Evolutionary conservation across 2,329 filamentous ascomycete species (phyloP).

Genomic region (Emmonsiellopsis sp.): DNA sequence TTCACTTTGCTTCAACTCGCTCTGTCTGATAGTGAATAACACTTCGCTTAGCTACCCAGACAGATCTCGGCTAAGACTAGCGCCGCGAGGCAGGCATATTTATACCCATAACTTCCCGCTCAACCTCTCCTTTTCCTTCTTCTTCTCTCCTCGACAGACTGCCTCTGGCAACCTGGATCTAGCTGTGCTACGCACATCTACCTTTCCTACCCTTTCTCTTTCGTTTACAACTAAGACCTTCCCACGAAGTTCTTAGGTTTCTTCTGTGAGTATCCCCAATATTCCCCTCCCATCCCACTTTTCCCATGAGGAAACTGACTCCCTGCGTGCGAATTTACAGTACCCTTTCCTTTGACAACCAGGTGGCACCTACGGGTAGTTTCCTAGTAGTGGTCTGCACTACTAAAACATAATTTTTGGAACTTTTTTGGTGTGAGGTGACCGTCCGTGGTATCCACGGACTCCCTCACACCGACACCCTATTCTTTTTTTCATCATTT

Average conservation of each 20-base stretch:
- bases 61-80: conserved; percentile 6
- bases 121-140: neutral
- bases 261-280: neutral
- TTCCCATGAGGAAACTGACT: neutral
- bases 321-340: neutral
- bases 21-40: neutral
- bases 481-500: conserved; percentile 11
- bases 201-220: neutral
- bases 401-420: conserved; percentile 3
- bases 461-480: neutral
- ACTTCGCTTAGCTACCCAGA: neutral
- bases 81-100: conserved; percentile 7
- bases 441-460: neutral
- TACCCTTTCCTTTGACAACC: neutral
- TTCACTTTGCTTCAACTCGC: neutral
- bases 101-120: conserved; percentile 3
- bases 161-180: neutral
- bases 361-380: conserved; percentile 1
- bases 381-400: conserved; percentile 6
- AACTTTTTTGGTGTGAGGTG: neutral
- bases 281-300: neutral
- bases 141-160: conserved; percentile 2
- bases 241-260: neutral
- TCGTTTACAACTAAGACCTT: neutral
- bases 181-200: neutral